Evolutionary conservation across 202 grass and related monocot genomes (phyloP), one percentile per base, ranked within the genome.

Genomic region (Carex arenaria): DNA sequence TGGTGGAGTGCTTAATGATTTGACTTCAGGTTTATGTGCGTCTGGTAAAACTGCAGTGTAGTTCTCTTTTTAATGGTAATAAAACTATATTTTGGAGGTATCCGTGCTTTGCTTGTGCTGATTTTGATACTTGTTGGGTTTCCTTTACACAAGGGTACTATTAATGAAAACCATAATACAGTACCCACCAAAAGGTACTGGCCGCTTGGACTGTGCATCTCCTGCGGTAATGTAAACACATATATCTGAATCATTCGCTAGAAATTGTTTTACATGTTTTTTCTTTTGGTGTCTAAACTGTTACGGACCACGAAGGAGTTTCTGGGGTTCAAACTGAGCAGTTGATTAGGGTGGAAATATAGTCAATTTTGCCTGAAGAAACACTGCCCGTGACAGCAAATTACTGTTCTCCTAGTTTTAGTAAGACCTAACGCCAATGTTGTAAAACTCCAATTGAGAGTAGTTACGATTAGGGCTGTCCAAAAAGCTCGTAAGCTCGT

Each of bases 81-180:
- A 78, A 78, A 59, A 78, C 18, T 78, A 78, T 57, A 78, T 78
- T 53, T 76, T 76, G 72, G 23, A 2, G 53, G 52, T 78, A 59
- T 59, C 1, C 17, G 14, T 59, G 53, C 30, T 36, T 36, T 38
- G 28, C 53, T 74, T 74, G 42, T 54, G 47, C 12, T 74, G 13
- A 69, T 69, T 31, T 53, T 68, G 4, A 30, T 54, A 31, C 10
- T n/a, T 76, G 72, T 3, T 18, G 8, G 45, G 47, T 52, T 28
- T 42, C 4, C 12, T 17, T 75, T 15, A 23, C 45, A 30, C 14
- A 28, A 36, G 36, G 34, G 17, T 19, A 70, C 18, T 26, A 14
- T 0, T 47, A 53, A 17, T 3, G 19, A 30, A 32, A 54, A 75
- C 49, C 23, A 30, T 3, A 53, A 75, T 75, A 75, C 1, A 49